Conservation (phyloP, 108 stramenopile genomes). For the Bacterosira constricta region DNA sequence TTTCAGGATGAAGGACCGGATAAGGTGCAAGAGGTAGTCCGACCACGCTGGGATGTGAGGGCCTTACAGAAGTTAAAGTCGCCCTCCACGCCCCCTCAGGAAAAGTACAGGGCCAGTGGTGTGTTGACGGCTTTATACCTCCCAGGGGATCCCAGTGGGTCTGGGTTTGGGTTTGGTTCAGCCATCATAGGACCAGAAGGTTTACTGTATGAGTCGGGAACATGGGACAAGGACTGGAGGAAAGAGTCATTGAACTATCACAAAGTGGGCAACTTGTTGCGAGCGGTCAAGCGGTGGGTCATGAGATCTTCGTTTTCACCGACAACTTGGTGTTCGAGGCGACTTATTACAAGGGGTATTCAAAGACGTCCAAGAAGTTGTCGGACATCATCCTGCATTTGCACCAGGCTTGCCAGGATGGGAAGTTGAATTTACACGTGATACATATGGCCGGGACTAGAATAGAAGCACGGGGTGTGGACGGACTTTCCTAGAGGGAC, state of each 20-base stretch:
- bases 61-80: too few species aligned
- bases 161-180: slow-evolving; percentile 36
- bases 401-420: neutral
- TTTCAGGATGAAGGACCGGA: too few species aligned
- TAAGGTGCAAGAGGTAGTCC: too few species aligned
- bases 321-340: slow-evolving; percentile 48
- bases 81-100: too few species aligned
- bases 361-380: slow-evolving; percentile 20
- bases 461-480: slow-evolving; percentile 13
- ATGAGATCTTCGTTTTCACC: slow-evolving; percentile 47
- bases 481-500: slow-evolving; percentile 40
- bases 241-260: slow-evolving; percentile 29
- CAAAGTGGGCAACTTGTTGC: slow-evolving; percentile 37
- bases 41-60: too few species aligned
- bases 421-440: slow-evolving; percentile 7
- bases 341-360: slow-evolving; percentile 50
- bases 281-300: slow-evolving; percentile 1
- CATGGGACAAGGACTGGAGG: slow-evolving; percentile 3
- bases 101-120: neutral
- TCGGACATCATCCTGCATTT: slow-evolving; percentile 34
- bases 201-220: slow-evolving; percentile 4
- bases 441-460: slow-evolving; percentile 17
- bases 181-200: neutral
- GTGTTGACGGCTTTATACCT: slow-evolving; percentile 3
- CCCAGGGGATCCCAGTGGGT: slow-evolving; percentile 43